These are phyloP conservation scores for Taphrina deformans DNA, from an alignment of 1,139 yeast genomes.

Conservation along the genomic window DNA sequence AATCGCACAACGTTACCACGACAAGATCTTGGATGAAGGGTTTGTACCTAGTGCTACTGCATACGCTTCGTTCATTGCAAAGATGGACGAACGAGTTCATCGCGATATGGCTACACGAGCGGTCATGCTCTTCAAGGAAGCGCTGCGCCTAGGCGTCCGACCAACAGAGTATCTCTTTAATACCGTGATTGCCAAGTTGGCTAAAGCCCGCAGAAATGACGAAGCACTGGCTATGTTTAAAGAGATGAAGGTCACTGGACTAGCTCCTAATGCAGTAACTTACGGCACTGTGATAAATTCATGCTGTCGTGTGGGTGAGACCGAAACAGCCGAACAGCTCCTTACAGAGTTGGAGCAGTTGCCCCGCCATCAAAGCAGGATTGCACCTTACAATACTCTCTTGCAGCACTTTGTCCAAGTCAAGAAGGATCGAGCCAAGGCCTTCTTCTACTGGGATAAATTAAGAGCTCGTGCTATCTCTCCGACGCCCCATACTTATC, in stretches of 20 bases:
- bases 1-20: slow-evolving; percentile 33
- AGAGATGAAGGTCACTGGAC: slow-evolving; percentile 45
- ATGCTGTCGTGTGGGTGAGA: slow-evolving; percentile 48
- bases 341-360: slow-evolving; percentile 47
- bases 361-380: slow-evolving; percentile 44
- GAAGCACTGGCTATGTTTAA: slow-evolving; percentile 45
- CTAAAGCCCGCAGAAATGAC: slow-evolving; percentile 46
- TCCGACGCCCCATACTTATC: slow-evolving; percentile 49
- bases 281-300: slow-evolving; percentile 50
- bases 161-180: slow-evolving; percentile 48
- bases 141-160: slow-evolving; percentile 42
- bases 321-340: slow-evolving; percentile 44
- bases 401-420: slow-evolving; percentile 48
- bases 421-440: slow-evolving; percentile 45
- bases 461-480: slow-evolving; percentile 43
- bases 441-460: slow-evolving; percentile 44
- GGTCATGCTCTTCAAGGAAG: slow-evolving; percentile 46
- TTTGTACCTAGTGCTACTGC: slow-evolving; percentile 47
- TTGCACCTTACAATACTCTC: slow-evolving; percentile 49
- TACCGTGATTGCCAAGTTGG: slow-evolving; percentile 46
- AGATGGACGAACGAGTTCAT: slow-evolving; percentile 40
- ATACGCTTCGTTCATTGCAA: slow-evolving; percentile 46
- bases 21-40: slow-evolving; percentile 44
- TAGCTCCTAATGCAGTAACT: slow-evolving; percentile 45
- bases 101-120: slow-evolving; percentile 47